Conservation (phyloP, 768 basidiomycete species). For the Lentinula edodes region DNA sequence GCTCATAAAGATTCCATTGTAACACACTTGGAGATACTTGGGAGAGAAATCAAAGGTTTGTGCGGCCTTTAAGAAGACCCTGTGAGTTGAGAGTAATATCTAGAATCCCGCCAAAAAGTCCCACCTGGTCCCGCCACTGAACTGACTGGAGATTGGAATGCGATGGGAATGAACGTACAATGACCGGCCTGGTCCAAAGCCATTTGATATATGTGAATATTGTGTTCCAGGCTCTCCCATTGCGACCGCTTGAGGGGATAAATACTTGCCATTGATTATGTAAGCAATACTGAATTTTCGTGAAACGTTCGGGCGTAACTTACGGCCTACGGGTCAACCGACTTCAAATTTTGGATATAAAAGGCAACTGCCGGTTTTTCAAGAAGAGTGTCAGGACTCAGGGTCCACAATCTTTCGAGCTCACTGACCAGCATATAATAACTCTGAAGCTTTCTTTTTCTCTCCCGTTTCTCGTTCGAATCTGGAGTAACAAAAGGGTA, state of each 20-base stretch:
- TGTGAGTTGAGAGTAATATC: background rate
- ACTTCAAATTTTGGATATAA: slow-evolving; percentile 2
- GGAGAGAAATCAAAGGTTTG: background rate
- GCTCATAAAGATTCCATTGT: background rate
- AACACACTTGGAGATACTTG: background rate
- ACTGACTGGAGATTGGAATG: background rate
- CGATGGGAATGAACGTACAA: background rate
- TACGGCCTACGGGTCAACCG: background rate
- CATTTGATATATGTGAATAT: background rate
- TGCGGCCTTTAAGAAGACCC: background rate
- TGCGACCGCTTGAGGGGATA: background rate
- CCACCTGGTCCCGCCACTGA: background rate
- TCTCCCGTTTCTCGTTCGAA: slow-evolving; percentile 11
- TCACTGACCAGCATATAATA: slow-evolving; percentile 10
- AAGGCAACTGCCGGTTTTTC: slow-evolving; percentile 2
- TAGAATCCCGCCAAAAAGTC: background rate
- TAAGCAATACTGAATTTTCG: background rate
- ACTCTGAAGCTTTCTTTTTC: slow-evolving; percentile 5
- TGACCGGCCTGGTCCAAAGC: background rate
- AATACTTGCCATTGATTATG: no score
- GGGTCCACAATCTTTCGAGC: slow-evolving; percentile 4
- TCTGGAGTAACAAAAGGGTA: slow-evolving; percentile 47
- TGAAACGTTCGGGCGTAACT: background rate
- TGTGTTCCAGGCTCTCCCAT: background rate
- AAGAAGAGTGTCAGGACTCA: background rate